These are phyloP conservation scores for Cruciata laevipes DNA, from an alignment of 257 asterid genomes.

Conservation along the genomic window DNA sequence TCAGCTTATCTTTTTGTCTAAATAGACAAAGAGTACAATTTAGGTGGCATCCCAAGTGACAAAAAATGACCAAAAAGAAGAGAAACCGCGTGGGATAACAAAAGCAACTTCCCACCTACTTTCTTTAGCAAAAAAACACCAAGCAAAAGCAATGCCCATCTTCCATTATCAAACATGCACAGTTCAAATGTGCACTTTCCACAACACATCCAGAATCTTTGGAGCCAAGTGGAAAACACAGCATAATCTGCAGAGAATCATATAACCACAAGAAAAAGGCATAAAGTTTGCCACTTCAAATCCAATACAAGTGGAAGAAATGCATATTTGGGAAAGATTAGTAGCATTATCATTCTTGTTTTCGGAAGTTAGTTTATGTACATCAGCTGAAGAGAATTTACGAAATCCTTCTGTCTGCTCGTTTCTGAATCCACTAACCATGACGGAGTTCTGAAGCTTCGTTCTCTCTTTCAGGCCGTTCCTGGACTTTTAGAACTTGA, in stretches of 20 bases:
- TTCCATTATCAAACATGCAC: background rate
- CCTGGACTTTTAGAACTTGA: background rate
- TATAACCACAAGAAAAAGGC: background rate
- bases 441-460: background rate
- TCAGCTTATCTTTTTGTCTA: background rate
- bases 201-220: constrained; percentile 10
- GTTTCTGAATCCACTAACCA: background rate
- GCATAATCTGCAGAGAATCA: background rate
- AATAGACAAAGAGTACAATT: background rate
- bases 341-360: background rate
- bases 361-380: constrained; percentile 3
- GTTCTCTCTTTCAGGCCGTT: background rate
- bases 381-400: background rate
- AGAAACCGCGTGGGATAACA: constrained; percentile 11
- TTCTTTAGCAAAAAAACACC: background rate
- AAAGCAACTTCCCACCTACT: constrained; percentile 7
- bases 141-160: background rate
- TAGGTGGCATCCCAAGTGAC: background rate
- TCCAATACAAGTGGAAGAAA: constrained; percentile 10
- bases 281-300: constrained; percentile 10
- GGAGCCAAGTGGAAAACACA: constrained; percentile 12
- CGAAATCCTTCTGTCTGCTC: too few relatives aligned
- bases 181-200: background rate
- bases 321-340: background rate
- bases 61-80: background rate